Evolutionary conservation across 805 yeast genomes (phyloP), one percentile per base, ranked within the genome.

Genomic region (Maudiozyma serrabonitensis): DNA sequence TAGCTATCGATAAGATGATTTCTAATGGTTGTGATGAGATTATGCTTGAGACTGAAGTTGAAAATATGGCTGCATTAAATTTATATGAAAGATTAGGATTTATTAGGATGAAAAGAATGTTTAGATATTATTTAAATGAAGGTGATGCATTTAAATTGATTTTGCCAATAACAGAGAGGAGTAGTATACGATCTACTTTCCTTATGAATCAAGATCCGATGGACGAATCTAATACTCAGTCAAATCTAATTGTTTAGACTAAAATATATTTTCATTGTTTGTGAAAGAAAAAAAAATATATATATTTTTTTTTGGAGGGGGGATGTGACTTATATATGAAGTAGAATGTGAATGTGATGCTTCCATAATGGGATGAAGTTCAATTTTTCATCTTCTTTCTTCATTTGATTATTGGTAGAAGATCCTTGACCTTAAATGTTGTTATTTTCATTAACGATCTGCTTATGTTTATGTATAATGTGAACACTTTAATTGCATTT

Each of bases 101-200:
- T 60, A 60, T 87, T 40, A 70, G 87, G 46, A 74, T 80, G 46
- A 84, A 87, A 58, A 72, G 98, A 50, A 75, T 91, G 63, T 84
- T 81, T 62, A 73, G 96, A 47, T 93, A 93, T 71, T 93, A 93
- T 62, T 66, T 91, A 59, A 91, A 90, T 64, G 86, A 91, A 55
- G 95, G 86, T 61, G 99, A 93, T 68, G 98, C 99, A 0, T 91
- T 75, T 64, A 76, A 96, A 54, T 72, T 93, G 57, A 82, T 91
- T 7, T 64, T 93, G 41, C 98, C 98, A 2, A 61, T 93, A 16
- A 80, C 85, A 2, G 80, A 78, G 23, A 79, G 72, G 50, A 72
- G 85, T 35, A 66, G 77, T 2, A 58, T 66, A 25, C 65, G 93
- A 50, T 71, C 85, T 1, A 78, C 81, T 0, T 84, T 82, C 55